Evolutionary conservation across 2,329 filamentous ascomycete species (phyloP).

Genomic region (Aspergillus cejpii): DNA sequence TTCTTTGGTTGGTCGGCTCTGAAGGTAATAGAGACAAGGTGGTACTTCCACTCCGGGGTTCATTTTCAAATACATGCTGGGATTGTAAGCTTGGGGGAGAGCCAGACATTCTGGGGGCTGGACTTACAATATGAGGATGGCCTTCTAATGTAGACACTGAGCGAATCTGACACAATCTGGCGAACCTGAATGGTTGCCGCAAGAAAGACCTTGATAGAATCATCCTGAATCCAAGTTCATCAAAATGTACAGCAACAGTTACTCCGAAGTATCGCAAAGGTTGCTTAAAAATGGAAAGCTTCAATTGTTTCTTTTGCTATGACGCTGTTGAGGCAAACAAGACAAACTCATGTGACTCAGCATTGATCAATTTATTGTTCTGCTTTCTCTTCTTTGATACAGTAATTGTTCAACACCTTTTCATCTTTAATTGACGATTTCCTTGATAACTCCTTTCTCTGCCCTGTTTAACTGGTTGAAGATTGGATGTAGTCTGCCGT

Average conservation of each 20-base stretch:
- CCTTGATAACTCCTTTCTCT: background rate
- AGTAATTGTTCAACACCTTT: background rate
- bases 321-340: constrained; percentile 21
- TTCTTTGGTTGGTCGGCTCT: constrained; percentile 46
- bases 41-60: constrained; percentile 33
- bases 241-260: background rate
- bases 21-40: constrained; percentile 53
- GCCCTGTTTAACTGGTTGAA: background rate
- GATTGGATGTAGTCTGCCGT: background rate
- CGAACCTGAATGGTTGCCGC: constrained; percentile 16
- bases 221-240: constrained; percentile 15
- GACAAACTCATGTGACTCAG: constrained; percentile 28
- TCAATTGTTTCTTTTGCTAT: constrained; percentile 5
- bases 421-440: background rate
- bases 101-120: background rate
- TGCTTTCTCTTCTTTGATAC: background rate
- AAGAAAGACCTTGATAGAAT: constrained; percentile 18
- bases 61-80: constrained; percentile 48
- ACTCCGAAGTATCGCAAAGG: background rate
- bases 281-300: background rate
- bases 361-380: constrained; percentile 9
- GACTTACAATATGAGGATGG: constrained; percentile 37
- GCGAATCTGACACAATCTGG: constrained; percentile 24
- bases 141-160: constrained; percentile 34
- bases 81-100: constrained; percentile 12